A percentile compares a stretch with the other conserved stretches of the same genome.
These are phyloP conservation scores for Akanthomyces uredinophilus DNA, from an alignment of 2,329 filamentous ascomycete species.

Conservation along the genomic window DNA sequence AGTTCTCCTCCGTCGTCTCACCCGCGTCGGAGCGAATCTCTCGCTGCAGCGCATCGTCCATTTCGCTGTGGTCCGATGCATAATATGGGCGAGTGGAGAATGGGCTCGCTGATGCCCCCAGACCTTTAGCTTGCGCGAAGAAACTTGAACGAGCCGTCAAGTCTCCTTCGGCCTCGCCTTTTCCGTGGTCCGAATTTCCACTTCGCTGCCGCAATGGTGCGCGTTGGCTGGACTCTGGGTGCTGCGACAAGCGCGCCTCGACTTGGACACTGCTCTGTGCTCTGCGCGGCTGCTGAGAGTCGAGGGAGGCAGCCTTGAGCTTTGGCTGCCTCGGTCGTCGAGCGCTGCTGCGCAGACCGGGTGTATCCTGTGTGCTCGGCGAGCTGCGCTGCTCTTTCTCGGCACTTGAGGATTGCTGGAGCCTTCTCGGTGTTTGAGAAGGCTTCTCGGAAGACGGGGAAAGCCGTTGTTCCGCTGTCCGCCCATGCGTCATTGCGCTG, in stretches of 20 bases:
- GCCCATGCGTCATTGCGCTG: not conserved
- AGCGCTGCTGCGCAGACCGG: slow-evolving; percentile 11
- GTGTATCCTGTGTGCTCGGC: slow-evolving; percentile 3
- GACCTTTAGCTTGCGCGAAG: slow-evolving; percentile 11
- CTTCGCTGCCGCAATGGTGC: slow-evolving; percentile 5
- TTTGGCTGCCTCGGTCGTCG: not conserved
- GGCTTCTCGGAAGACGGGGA: not conserved
- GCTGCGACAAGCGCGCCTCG: not conserved
- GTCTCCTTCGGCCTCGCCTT: not conserved
- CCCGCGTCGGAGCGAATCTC: slow-evolving; percentile 16
- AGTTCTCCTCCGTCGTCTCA: slow-evolving; percentile 14
- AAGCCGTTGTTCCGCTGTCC: not conserved
- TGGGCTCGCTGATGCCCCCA: slow-evolving; percentile 15
- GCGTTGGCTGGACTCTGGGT: not conserved
- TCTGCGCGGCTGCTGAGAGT: not conserved
- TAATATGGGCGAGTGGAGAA: slow-evolving; percentile 12
- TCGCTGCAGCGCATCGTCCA: slow-evolving; percentile 21
- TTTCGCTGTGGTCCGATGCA: slow-evolving; percentile 19
- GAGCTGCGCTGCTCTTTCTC: slow-evolving; percentile 3
- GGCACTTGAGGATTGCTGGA: not conserved
- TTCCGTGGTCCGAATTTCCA: slow-evolving; percentile 11
- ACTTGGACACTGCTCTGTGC: not conserved
- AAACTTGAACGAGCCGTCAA: slow-evolving; percentile 4
- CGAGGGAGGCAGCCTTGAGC: not conserved
- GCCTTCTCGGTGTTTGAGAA: not conserved